phyloP scores from a whole-genome alignment of 1,284 basidiomycete species.

The Melampsora larici-populina region DNA sequence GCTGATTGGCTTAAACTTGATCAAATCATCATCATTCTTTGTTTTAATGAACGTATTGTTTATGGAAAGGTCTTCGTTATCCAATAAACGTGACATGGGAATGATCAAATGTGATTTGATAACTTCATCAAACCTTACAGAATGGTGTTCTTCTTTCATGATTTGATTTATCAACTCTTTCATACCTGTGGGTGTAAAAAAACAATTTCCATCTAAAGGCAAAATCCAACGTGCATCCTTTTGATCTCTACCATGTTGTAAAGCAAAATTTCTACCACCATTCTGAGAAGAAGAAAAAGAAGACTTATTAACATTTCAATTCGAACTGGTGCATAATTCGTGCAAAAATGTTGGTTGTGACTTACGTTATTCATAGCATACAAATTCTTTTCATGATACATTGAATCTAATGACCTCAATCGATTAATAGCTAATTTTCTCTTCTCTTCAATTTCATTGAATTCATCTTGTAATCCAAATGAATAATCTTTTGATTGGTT shows the following conservation, averaged over 20 bases:
- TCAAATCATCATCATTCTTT: constrained; percentile 42
- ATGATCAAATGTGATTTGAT: constrained; percentile 49
- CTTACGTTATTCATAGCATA: constrained; percentile 54
- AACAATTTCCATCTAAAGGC: constrained; percentile 53
- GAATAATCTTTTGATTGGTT: constrained; percentile 28
- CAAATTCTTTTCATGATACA: constrained; percentile 52
- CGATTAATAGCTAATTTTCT: constrained; percentile 44
- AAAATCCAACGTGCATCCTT: constrained; percentile 51
- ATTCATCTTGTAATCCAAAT: constrained; percentile 33
- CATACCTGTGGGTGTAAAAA: constrained; percentile 51
- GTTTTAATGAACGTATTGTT: constrained; percentile 45
- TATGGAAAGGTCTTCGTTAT: constrained; percentile 47
- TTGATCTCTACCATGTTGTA: constrained; percentile 49
- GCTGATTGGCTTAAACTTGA: constrained; percentile 45
- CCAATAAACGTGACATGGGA: constrained; percentile 51
- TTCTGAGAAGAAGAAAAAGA: constrained; percentile 46
- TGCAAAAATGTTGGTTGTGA: neutral
- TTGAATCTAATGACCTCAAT: constrained; percentile 51
- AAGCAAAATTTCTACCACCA: constrained; percentile 52
- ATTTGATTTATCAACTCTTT: constrained; percentile 48
- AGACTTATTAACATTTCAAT: neutral
- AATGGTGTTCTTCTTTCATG: constrained; percentile 46
- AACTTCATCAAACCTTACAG: constrained; percentile 17
- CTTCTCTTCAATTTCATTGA: constrained; percentile 9
- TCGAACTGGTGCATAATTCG: neutral